Base-by-base conservation (phyloP, 2,329 filamentous ascomycete genomes). In the Esteya vermicola region DNA sequence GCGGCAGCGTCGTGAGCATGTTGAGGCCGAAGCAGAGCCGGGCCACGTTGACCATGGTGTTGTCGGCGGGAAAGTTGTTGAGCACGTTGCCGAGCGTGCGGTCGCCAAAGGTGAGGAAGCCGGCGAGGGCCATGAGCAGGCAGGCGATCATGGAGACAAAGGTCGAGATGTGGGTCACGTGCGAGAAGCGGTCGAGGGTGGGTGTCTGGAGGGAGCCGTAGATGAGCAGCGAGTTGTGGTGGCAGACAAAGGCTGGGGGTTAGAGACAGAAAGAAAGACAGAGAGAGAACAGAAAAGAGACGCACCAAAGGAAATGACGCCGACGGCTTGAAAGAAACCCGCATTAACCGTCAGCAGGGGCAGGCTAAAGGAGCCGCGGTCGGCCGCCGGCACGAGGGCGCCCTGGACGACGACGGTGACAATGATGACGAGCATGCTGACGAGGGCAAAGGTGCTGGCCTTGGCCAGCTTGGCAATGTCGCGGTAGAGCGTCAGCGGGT, bases 381-480 rank as follows among this genome's bases (percentile, higher is more conserved):
- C 68, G 39, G 85, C 80, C 20, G 68, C 53, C 6, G 88, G 81
- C 10, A 86, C 81, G 41, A 81, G 65, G 41, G 79, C 69, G 4
- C 85, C 82, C 63, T 98, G 86, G 0, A 85, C 80, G 22, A 96
- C 65, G 20, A 98, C 84, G 1, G 91, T 91, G 37, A 86, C 54
- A 39, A 98, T 71, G 52, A 98, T 98, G 45, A 96, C 64, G 43
- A 77, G 53, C 91, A 98, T 98, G 64, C 86, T 93, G 49, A 95
- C 69, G 42, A 98, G 71, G 22, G 91, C 91, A 52, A 96, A 67
- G 9, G 88, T 91, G 53, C 86, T 95, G 52, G 91, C 91, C 72
- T 94, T 96, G 35, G 91, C 86, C 56, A 98, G 69, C 85, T 96
- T 96, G 42, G 91, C 81, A 62, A 98, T 98, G 59, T 98, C 91